Base-by-base conservation (phyloP, 345 rosid genomes). In the Psidium friedrichsthalianum region DNA sequence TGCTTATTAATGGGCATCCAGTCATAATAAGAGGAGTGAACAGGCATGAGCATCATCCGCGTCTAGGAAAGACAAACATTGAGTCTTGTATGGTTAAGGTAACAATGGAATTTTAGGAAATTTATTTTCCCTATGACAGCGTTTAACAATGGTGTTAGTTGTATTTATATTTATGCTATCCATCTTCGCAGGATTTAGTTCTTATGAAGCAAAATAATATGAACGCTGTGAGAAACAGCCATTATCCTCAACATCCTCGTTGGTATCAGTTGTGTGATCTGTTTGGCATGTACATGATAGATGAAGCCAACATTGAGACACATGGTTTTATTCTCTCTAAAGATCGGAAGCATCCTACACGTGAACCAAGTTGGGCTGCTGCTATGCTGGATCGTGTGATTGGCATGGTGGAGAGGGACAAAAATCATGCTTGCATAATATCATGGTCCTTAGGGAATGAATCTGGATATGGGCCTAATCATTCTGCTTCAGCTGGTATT, bases 81-180 rank as follows among this genome's bases (percentile, higher is more conserved):
- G 99, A 97, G 88, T 92, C 99, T 51, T 97, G 99, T 92, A 96
- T 97, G 98, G 92, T 97, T 88, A 96, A 95, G 98, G 99, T 97
- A 56, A 83, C 20, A 54, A 18, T 29, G 10, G 6, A 25, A 21
- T 83, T 47, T 32, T 53, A 15, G 51, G 49, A 56, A 53, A 55
- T 82, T 86, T 82, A 21, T 42, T 44, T 82, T 58, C n/a, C 27
- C 54, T 14, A 57, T 36, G 21, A 22, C 22, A 29, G 81, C 54
- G 51, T 9, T 51, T 42, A 49, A 56, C 49, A 76, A 27, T 54
- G 52, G 56, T 53, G 5, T 52, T n/a, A 25, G n/a, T 56, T 32
- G n/a, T 47, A 81, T 56, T 53, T 87, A 74, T 58, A 59, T 82
- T n/a, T 32, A 49, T 53, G 56, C 87, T 83, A 82, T 86, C 57